Evolutionary conservation across 441 rosid genomes (phyloP).

Genomic region (Corymbia citriodora): DNA sequence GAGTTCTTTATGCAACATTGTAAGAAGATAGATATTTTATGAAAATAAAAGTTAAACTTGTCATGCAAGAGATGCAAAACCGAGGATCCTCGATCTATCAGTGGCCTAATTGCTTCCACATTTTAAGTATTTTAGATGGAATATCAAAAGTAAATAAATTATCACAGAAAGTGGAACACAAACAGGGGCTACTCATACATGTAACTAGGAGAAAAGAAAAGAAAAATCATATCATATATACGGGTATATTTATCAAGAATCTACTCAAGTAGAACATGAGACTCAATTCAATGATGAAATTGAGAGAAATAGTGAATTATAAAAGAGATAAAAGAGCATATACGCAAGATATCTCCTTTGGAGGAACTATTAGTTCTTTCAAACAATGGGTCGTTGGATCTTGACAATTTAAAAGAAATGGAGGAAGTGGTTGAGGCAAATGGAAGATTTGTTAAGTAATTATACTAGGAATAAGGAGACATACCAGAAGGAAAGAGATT

Average conservation of each 20-base stretch:
- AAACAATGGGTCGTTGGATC: neutral
- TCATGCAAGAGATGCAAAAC: neutral
- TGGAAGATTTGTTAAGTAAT: neutral
- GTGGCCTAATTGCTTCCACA: neutral
- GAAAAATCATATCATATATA: neutral
- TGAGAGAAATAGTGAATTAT: neutral
- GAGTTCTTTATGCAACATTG: neutral
- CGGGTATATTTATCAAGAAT: neutral
- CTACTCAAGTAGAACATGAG: neutral
- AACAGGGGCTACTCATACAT: neutral
- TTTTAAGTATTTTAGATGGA: neutral
- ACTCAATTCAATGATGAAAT: neutral
- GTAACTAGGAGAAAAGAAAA: neutral
- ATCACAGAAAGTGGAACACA: neutral
- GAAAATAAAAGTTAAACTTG: neutral
- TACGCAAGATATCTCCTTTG: no score
- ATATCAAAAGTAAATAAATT: neutral
- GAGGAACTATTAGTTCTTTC: neutral
- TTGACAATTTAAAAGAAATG: neutral
- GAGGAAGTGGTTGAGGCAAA: neutral
- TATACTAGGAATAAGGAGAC: neutral
- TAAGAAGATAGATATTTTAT: neutral
- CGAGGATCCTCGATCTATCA: neutral
- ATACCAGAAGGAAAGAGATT: neutral
- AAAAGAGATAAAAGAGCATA: neutral